Evolutionary conservation across 805 yeast species (phyloP), one percentile per base, ranked within the genome.

Genomic region (Vanderwaltozyma yarrowii): DNA sequence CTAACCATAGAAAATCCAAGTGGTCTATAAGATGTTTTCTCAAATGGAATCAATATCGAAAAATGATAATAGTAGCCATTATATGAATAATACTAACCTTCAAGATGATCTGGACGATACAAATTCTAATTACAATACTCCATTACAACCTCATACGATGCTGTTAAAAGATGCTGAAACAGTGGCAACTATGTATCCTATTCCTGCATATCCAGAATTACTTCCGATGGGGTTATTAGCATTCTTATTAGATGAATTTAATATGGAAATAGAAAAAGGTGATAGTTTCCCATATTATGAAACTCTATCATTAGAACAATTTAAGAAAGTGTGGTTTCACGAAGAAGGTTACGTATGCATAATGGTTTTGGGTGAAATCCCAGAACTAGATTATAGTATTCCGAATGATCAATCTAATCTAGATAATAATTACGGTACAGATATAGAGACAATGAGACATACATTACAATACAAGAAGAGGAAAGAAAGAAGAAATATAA

Each of bases 171-270:
- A 88, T 58, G 86, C 89, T 14, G 92, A 84, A 47, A 87, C 96
- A 2, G 76, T 88, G 0, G 96, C 96, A 2, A 88, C 96, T 3
- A 79, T 92, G 42, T 86, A 85, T 54, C 97, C 98, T 4, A 73
- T 89, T 12, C 71, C 75, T 21, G 68, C 78, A 0, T 70, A 70
- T 19, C 76, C 78, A 40, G 54, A 51, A n/a, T 42, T 51, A 29
- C 64, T 89, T 11, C 97, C 97, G 0, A 73, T 75, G 2, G 89
- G 86, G 0, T 65, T 89, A 20, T 58, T 86, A 29, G 80, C 82
- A 15, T 88, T 89, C 53, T 58, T 89, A 30, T 76, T 89, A 44
- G 96, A 88, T 56, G 97, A 92, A 61, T 84, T 83, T 63, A 89
- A 89, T 59, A 80, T 82, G 77, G 98, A 89, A 56, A 76, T 89